These are phyloP conservation scores for Solanum neorickii DNA, from an alignment of 257 asterid species.

Conservation along the genomic window DNA sequence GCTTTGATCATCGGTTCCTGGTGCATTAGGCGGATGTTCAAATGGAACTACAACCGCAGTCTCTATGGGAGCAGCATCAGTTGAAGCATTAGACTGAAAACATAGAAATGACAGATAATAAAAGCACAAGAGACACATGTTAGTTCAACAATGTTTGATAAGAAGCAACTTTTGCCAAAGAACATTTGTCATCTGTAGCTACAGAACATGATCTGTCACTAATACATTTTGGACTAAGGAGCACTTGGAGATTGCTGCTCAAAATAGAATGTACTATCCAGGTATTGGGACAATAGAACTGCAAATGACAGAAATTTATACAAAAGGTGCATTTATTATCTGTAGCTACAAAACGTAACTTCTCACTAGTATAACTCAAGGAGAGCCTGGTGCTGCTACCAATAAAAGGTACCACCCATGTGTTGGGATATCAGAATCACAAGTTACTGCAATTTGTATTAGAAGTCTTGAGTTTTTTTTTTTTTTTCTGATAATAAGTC, in stretches of 20 bases:
- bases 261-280: not conserved
- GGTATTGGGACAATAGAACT: not conserved
- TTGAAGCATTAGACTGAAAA: conserved; percentile 14
- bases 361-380: not conserved
- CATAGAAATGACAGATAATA: not conserved
- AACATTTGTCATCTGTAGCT: not conserved
- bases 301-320: not conserved
- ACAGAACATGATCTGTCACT: not conserved
- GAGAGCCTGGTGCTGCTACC: not conserved
- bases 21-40: conserved; percentile 42
- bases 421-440: not conserved
- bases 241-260: not conserved
- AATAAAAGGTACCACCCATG: not conserved
- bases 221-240: not conserved
- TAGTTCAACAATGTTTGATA: not conserved
- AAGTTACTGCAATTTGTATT: not conserved
- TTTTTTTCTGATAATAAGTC: not conserved
- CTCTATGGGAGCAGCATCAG: conserved; percentile 33
- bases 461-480: not conserved
- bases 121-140: not conserved
- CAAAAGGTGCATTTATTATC: not conserved
- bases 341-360: not conserved
- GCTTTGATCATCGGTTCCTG: conserved; percentile 40
- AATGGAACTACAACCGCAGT: conserved; percentile 16
- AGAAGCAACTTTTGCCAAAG: not conserved